Conservation (phyloP, 441 rosid species). For the Populus hybrid region DNA sequence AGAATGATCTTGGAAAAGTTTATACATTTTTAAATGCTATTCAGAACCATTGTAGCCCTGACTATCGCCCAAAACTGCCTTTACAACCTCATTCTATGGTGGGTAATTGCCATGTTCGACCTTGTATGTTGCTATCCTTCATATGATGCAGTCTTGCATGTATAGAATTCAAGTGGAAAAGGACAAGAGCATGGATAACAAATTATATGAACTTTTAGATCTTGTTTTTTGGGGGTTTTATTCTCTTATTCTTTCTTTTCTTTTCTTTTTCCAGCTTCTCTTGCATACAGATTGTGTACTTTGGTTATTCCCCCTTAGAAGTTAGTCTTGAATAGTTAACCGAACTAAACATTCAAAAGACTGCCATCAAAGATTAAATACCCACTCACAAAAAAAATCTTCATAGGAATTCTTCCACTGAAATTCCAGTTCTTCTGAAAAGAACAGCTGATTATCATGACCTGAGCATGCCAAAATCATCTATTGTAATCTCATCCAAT, state of each 20-base stretch:
- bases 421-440: constrained; percentile 41
- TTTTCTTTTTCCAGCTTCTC: neutral
- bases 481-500: constrained; percentile 3
- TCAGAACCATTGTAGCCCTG: too few species aligned
- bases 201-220: too few species aligned
- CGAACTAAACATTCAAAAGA: neutral
- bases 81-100: too few species aligned
- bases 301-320: neutral
- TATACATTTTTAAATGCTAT: too few species aligned
- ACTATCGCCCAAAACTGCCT: too few species aligned
- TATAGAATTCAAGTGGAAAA: too few species aligned
- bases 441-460: constrained; percentile 28
- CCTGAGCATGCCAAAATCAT: constrained; percentile 27
- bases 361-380: neutral
- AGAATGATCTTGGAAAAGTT: too few species aligned
- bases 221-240: neutral
- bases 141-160: too few species aligned
- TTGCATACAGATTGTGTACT: neutral
- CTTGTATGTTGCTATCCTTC: neutral
- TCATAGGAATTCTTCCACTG: constrained; percentile 35
- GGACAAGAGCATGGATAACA: too few species aligned
- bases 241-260: neutral
- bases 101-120: neutral
- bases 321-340: neutral
- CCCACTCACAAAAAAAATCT: constrained; percentile 52